These are phyloP conservation scores for Fusarium circinatum DNA, from an alignment of 2,329 filamentous ascomycete species.

Conservation along the genomic window DNA sequence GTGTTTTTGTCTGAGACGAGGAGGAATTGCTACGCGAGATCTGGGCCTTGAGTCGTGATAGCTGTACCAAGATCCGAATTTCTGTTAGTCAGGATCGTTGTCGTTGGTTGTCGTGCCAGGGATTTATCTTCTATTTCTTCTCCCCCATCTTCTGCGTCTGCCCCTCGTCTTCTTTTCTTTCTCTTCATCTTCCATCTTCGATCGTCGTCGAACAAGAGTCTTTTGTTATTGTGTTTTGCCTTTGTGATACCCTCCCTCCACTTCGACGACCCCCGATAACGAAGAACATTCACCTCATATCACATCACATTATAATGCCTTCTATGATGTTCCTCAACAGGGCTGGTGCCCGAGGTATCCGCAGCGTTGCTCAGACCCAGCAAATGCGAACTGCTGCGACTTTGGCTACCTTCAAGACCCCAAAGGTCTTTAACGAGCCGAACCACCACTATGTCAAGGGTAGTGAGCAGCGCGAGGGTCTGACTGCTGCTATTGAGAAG, in stretches of 20 bases:
- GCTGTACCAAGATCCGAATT: slow-evolving; percentile 17
- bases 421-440: slow-evolving; percentile 90
- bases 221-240: slow-evolving; percentile 10
- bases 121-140: slow-evolving; percentile 10
- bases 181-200: slow-evolving; percentile 25
- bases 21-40: slow-evolving; percentile 19
- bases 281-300: slow-evolving; percentile 5
- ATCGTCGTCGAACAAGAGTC: slow-evolving; percentile 25
- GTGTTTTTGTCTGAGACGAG: not conserved
- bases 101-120: slow-evolving; percentile 4
- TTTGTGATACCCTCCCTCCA: slow-evolving; percentile 37
- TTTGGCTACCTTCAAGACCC: slow-evolving; percentile 87
- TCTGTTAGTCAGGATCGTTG: slow-evolving; percentile 32
- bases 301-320: slow-evolving; percentile 45
- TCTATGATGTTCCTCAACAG: slow-evolving; percentile 48
- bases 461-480: slow-evolving; percentile 79
- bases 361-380: slow-evolving; percentile 44
- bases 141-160: slow-evolving; percentile 2
- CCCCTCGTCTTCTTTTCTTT: not conserved
- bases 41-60: slow-evolving; percentile 21
- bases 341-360: slow-evolving; percentile 47
- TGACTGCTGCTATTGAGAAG: slow-evolving; percentile 77
- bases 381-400: slow-evolving; percentile 59
- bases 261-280: slow-evolving; percentile 27
- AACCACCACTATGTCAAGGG: slow-evolving; percentile 93